Evolutionary conservation across 164 flowering plant species (phyloP), one percentile per base, ranked within the genome.

Genomic region (Aristolochia californica): DNA sequence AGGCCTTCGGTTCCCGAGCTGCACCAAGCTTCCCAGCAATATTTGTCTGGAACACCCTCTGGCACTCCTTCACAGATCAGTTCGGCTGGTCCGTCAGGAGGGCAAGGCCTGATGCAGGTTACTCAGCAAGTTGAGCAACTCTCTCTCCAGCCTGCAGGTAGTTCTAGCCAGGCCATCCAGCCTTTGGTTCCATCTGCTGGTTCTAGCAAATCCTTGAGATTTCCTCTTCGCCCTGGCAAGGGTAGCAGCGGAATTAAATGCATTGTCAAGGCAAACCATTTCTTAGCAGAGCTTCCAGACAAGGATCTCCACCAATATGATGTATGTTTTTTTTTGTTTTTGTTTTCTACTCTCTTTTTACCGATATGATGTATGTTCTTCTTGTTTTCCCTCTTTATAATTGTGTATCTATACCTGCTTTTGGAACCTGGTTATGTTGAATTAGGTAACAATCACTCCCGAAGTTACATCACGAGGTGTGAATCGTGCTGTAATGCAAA

Each of bases 251-350:
- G 95, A 18, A 63, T 13, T 11, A 78, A 40, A 66, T 87, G 95
- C 54, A 72, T 85, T 1, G 91, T 87, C 2, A 87, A 84, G 72
- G 95, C 95, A 0, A 87, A 87, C 48, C 95, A 87, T 57, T 87
- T 87, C 67, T 80, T 83, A 67, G 95, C 87, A 4, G 89, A 87
- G 58, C 62, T 87, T 20, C 95, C 95, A 4, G 82, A 87, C 53
- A 84, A 83, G 51, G 95, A 87, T 66, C 65, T 84, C 47, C 95
- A 87, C 61, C 95, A 87, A 58, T 87, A 87, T 70, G 91, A 87
- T 75, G 95, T 85, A 60, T 64, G 91, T 66, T 43, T 22, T 5
- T 3, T 0, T 34, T 38, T 23, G 13, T 13, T 17, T 48, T 2
- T 25, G n/a, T 47, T 47, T 5, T 5, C n/a, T n/a, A n/a, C n/a